Base-by-base conservation (phyloP, 306 rosid genomes). In the Vigna trinervia region DNA sequence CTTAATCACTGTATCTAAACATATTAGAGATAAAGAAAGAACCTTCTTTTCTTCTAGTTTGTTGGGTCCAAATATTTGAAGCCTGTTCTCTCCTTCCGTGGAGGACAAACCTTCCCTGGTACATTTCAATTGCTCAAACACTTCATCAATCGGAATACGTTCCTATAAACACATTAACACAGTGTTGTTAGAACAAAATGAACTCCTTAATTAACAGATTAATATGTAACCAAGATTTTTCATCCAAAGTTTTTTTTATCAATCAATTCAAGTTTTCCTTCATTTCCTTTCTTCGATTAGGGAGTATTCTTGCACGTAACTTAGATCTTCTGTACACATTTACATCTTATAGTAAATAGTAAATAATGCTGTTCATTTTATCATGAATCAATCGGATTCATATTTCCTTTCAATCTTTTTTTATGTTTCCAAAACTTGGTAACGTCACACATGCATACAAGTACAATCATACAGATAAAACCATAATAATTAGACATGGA, bases 41-140 rank as follows among this genome's bases (percentile, higher is more conserved):
- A 94, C 99, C 97, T 91, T 92, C 62, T 91, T 96, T 89, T 96
- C 99, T 85, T 96, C 99, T 71, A 96, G 86, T 73, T 92, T 96
- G 99, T 96, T 96, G 80, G 98, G 98, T 20, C 99, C 99, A 70
- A 96, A 96, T 62, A 96, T 96, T 79, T 84, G 89, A 19, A 96
- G 89, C 87, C 99, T 62, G 78, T 83, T 83, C 68, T 77, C 94
- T 81, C 98, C 99, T 84, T 96, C 99, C 2, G 74, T 69, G 0
- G 88, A 23, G 78, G 82, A 47, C 60, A 96, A 83, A 79, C 99
- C 99, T 83, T 96, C 99, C 69, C 66, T 76, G 23, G 89, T 64
- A 78, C 99, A 96, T 96, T 96, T 92, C 84, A 96, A 43, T 76
- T 92, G 97, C 78, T 78, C 96, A 52, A 96, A 96, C 85, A 96